Base-by-base conservation (phyloP, 768 basidiomycete genomes). In the Agaricus blazei region DNA sequence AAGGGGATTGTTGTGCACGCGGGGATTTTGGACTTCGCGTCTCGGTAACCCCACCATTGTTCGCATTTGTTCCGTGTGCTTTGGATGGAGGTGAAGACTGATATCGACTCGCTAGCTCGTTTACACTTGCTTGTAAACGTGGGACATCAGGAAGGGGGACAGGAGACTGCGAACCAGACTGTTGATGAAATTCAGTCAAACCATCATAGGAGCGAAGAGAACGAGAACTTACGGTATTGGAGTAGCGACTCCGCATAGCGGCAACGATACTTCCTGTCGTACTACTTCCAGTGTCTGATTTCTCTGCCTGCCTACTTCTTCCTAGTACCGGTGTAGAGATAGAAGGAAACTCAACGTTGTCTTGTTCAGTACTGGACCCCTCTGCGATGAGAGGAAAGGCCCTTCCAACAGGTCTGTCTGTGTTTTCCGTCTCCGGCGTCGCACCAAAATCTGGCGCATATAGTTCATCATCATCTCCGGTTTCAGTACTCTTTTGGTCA, bases 241-340 rank as follows among this genome's bases (percentile, higher is more conserved):
- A 75, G 60, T 87, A 90, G 48, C 79, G 80, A 63, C 78, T 79
- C 43, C 84, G 77, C 75, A 92, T 82, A 1, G 81, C 80, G 42
- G 88, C 84, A 44, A 91, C 88, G 26, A 85, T 69, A 60, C 80
- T 83, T 11, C 78, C 79, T 47, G 63, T 77, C 26, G 37, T 23
- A 58, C 80, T 84, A 40, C 67, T 75, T 5, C 74, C 76, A 2
- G 82, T 80, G 44, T 84, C 82, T 23, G 67, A 74, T 57, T 80
- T 75, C 49, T 85, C 81, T 3, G 82, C 60, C 14, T 63, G 64
- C 54, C 26, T 60, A 57, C 67, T 64, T 40, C 65, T 58, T 19
- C 61, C 57, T 27, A 59, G 55, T 74, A 72, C 28, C 70, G 59
- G 24, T 64, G 67, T 54, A 64, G 63, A 26, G 62, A 54, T 64